Conservation (phyloP, 2,329 filamentous ascomycete species). For the Aspergillus floridensis region DNA sequence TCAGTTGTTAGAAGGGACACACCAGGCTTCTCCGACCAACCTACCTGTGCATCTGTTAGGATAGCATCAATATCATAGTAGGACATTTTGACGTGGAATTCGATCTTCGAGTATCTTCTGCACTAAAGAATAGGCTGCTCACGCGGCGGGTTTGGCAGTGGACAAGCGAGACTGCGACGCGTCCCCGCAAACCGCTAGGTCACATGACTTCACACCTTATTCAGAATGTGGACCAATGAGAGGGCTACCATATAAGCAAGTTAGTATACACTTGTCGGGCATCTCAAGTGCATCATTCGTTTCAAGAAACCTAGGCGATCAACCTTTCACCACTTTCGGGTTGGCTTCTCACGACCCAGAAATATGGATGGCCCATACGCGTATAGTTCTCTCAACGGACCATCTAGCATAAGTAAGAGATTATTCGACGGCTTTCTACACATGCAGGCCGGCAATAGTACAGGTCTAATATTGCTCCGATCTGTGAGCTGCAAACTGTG, state of each 20-base stretch:
- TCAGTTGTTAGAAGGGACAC: not conserved
- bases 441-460: too few relatives aligned
- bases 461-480: too few relatives aligned
- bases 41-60: constrained; percentile 46
- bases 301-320: too few relatives aligned
- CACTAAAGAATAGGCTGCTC: not conserved
- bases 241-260: not conserved
- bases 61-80: constrained; percentile 51
- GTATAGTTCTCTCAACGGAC: too few relatives aligned
- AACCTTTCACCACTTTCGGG: too few relatives aligned
- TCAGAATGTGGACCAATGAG: not conserved
- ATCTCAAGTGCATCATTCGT: too few relatives aligned
- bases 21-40: not conserved
- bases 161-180: not conserved
- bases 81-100: constrained; percentile 31
- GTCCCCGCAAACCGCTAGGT: not conserved
- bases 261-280: not conserved
- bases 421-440: too few relatives aligned
- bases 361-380: too few relatives aligned
- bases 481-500: too few relatives aligned
- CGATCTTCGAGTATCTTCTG: not conserved
- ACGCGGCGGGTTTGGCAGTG: not conserved
- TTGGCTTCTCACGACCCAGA: too few relatives aligned
- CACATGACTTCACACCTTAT: not conserved
- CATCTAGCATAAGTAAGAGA: too few relatives aligned